Percentiles rank a stretch among this genome's conserved stretches.
Conservation (phyloP, 31 red algal species). For the Bonnemaisonia californica region DNA sequence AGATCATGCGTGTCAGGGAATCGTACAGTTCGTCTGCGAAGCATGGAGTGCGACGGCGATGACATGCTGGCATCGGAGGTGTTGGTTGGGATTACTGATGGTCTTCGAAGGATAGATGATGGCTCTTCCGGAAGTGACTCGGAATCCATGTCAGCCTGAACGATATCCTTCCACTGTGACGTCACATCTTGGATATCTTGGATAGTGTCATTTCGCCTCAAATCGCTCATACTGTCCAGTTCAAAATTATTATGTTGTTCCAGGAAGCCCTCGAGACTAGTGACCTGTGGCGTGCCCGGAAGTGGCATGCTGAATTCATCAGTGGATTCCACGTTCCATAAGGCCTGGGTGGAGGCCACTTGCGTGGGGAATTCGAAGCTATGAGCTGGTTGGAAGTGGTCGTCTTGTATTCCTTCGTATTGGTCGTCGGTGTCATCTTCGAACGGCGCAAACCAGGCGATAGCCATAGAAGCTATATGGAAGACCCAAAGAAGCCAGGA, state of each 20-base stretch:
- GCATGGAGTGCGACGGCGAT: neutral
- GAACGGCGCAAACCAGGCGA: conserved; percentile 43
- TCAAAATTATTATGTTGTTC: conserved; percentile 6
- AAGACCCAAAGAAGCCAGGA: conserved; percentile 35
- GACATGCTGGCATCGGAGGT: neutral
- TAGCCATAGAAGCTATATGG: conserved; percentile 27
- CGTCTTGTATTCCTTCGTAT: no score
- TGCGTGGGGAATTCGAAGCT: no score
- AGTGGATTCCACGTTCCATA: no score
- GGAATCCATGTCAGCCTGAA: conserved; percentile 12
- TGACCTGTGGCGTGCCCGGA: neutral
- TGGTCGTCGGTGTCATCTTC: conserved; percentile 6
- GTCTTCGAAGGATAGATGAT: neutral
- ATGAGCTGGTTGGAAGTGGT: no score
- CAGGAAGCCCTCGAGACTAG: neutral
- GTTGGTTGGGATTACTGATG: neutral
- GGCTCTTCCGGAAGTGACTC: neutral
- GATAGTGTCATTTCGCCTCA: conserved; percentile 6
- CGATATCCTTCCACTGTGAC: conserved; percentile 20
- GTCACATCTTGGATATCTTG: conserved; percentile 34
- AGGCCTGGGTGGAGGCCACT: no score
- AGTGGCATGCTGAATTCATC: no score
- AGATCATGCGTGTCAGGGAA: neutral
- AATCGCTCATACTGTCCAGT: neutral
- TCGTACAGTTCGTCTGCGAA: conserved; percentile 13